phyloP scores from a whole-genome alignment of 192 early-diverging fungal genomes.

The Geranomyces michiganensis region DNA sequence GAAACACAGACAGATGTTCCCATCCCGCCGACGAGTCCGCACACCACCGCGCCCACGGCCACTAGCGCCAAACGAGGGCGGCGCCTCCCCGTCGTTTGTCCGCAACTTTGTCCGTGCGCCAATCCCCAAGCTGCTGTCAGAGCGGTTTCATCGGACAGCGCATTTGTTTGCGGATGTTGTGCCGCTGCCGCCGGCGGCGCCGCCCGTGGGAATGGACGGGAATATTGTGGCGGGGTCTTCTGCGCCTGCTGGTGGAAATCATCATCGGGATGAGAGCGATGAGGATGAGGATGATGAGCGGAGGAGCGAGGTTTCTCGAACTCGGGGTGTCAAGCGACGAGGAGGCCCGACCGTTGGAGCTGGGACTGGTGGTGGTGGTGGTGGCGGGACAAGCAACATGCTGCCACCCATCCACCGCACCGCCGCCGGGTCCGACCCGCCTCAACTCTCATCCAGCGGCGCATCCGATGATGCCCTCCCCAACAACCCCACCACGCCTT shows the following conservation, averaged over 20 bases:
- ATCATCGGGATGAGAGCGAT: neutral
- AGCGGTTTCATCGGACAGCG: conserved; percentile 9
- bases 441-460: neutral
- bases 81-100: neutral
- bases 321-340: neutral
- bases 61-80: no score
- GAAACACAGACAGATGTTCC: no score
- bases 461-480: neutral
- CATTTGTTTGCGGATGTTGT: neutral
- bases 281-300: neutral
- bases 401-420: no score
- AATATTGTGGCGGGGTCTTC: neutral
- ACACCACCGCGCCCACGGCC: no score
- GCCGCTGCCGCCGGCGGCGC: neutral
- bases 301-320: neutral
- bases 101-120: neutral
- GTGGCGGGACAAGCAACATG: neutral
- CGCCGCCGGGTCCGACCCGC: no score
- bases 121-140: conserved; percentile 13
- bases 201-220: neutral
- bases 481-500: neutral
- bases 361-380: neutral
- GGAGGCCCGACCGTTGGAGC: conserved; percentile 2
- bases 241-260: neutral
- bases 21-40: no score